A percentile compares a stretch with the other conserved stretches of the same genome.
These are phyloP conservation scores for Neurospora africana DNA, from an alignment of 495 filamentous ascomycete genomes.

Conservation along the genomic window DNA sequence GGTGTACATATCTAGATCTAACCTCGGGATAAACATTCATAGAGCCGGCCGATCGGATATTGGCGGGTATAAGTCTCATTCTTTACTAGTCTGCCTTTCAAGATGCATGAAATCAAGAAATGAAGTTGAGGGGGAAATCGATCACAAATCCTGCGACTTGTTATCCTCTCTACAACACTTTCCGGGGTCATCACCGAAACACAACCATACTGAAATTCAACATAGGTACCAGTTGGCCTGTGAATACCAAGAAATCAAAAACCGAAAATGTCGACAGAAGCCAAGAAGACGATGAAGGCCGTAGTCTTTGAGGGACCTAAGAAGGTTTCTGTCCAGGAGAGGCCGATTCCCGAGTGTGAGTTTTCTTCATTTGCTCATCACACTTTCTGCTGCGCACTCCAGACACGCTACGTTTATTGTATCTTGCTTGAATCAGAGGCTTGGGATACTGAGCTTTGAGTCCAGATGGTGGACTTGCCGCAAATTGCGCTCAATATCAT, in stretches of 20 bases:
- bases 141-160: neutral
- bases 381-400: neutral
- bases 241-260: neutral
- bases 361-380: constrained; percentile 1
- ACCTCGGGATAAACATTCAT: neutral
- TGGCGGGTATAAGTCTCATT: neutral
- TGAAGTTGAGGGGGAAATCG: neutral
- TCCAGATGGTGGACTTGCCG: neutral
- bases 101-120: neutral
- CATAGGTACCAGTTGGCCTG: neutral
- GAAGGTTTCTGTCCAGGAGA: constrained; percentile 52
- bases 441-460: neutral
- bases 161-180: neutral
- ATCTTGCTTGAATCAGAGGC: no score
- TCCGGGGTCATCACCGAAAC: neutral
- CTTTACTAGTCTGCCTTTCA: neutral
- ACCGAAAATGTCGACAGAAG: neutral
- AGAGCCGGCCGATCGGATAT: neutral
- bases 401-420: no score
- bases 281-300: constrained; percentile 47
- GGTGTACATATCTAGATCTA: neutral
- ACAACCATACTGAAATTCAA: neutral
- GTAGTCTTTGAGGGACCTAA: constrained; percentile 58
- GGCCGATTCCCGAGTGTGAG: constrained; percentile 48
- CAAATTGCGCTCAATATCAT: neutral